phyloP scores from a whole-genome alignment of 208 protist species.

The Trypanosoma avium region DNA sequence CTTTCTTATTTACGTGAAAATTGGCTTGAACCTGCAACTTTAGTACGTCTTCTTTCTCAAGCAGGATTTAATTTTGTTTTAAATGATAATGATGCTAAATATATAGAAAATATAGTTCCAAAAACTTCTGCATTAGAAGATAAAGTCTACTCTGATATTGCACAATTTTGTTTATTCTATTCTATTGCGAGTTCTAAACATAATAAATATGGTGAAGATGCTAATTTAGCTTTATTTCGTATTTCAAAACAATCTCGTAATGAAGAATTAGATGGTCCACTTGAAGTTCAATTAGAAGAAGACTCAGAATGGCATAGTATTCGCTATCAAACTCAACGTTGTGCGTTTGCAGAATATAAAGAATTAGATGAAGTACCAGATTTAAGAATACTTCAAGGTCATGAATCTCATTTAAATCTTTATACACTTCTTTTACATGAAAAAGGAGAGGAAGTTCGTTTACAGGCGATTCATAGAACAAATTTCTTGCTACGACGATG shows the following conservation, averaged over 20 bases:
- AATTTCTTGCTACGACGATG: conserved; percentile 87
- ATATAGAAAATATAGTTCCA: conserved; percentile 63
- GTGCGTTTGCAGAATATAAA: conserved; percentile 53
- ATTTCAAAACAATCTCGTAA: conserved; percentile 52
- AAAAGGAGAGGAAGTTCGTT: conserved; percentile 56
- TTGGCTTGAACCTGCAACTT: conserved; percentile 73
- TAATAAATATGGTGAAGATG: conserved; percentile 87
- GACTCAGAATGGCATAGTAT: conserved; percentile 62
- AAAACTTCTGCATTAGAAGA: conserved; percentile 71
- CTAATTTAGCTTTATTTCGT: conserved; percentile 89
- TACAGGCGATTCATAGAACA: conserved; percentile 46
- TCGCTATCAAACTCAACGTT: conserved; percentile 77
- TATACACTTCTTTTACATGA: conserved; percentile 60
- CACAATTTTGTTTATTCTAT: conserved; percentile 83
- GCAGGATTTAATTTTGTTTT: conserved; percentile 89
- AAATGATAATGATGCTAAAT: conserved; percentile 69
- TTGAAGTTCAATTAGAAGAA: conserved; percentile 16
- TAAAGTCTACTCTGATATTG: conserved; percentile 87
- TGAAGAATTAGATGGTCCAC: conserved; percentile 39
- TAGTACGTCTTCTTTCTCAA: conserved; percentile 78
- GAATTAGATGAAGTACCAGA: conserved; percentile 57
- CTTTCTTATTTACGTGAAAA: conserved; percentile 55
- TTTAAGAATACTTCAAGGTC: conserved; percentile 50
- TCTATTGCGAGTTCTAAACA: conserved; percentile 73
- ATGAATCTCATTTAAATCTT: conserved; percentile 84